phyloP scores from a whole-genome alignment of 2,329 filamentous ascomycete species.

The Macrophomina tecta region DNA sequence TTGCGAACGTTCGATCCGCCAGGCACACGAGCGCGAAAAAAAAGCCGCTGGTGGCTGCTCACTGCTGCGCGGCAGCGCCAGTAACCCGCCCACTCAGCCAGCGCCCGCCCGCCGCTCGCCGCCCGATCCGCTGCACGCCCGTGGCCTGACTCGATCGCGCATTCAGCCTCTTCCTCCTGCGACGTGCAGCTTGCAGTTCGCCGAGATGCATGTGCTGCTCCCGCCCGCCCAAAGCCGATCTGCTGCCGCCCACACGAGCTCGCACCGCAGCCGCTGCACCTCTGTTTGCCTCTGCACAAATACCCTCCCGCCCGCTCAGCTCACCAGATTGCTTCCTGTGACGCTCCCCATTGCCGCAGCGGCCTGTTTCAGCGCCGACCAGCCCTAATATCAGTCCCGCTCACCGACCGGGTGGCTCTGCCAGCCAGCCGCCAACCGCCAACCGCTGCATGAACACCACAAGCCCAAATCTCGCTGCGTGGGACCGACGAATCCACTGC shows the following conservation, averaged over 20 bases:
- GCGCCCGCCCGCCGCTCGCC: conserved; percentile 3
- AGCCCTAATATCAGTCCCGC: conserved; percentile 16
- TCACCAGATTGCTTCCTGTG: background rate
- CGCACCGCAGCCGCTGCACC: conserved; percentile 4
- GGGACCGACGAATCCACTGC: background rate
- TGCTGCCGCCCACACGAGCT: conserved; percentile 2
- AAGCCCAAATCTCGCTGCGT: background rate
- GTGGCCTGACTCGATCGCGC: conserved; percentile 17
- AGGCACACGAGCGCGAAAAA: conserved; percentile 13
- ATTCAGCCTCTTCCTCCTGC: conserved; percentile 18
- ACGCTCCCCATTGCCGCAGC: background rate
- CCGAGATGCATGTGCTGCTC: background rate
- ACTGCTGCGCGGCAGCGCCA: background rate
- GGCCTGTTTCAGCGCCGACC: conserved; percentile 19
- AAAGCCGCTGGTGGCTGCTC: conserved; percentile 9
- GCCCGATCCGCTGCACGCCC: background rate
- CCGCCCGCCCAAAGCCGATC: conserved; percentile 2
- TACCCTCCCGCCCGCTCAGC: background rate
- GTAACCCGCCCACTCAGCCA: background rate
- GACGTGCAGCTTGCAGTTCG: conserved; percentile 12
- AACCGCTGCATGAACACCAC: conserved; percentile 13
- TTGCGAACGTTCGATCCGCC: conserved; percentile 18
- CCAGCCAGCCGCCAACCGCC: background rate
- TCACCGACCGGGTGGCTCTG: conserved; percentile 17
- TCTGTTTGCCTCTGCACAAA: background rate